Evolutionary conservation across 2,329 filamentous ascomycete genomes (phyloP), one percentile per base, ranked within the genome.

Genomic region (Neofusicoccum sp.): DNA sequence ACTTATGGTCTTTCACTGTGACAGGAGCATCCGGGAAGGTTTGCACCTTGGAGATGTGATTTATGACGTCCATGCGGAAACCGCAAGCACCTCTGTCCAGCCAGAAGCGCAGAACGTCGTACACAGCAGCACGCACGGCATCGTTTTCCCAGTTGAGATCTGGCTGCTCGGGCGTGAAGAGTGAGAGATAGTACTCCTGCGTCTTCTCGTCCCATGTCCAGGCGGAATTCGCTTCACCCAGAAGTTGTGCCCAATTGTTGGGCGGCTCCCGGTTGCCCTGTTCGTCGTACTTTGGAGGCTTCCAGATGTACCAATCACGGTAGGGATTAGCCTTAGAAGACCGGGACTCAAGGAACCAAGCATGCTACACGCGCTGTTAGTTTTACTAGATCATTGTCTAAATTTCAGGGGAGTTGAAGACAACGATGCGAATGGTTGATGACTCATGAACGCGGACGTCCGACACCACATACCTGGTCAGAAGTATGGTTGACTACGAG

Each of bases 401-500:
- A n/a, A n/a, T n/a, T n/a, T n/a, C n/a, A n/a, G n/a, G n/a, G n/a
- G n/a, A n/a, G n/a, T n/a, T n/a, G n/a, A n/a, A n/a, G n/a, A n/a
- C n/a, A n/a, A n/a, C n/a, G n/a, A n/a, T n/a, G n/a, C n/a, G n/a
- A n/a, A n/a, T n/a, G n/a, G n/a, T n/a, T n/a, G n/a, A n/a, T n/a
- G n/a, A n/a, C n/a, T n/a, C n/a, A n/a, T n/a, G n/a, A n/a, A n/a
- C n/a, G n/a, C n/a, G n/a, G n/a, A n/a, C n/a, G n/a, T n/a, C n/a
- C n/a, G n/a, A n/a, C 28, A 6, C 34, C 14, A 41, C 56, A 30
- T 41, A 59, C 56, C 43, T 73, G 81, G 64, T 88, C 84, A 2
- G 85, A 89, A 0, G 89, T 91, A 70, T 93, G 89, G 65, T 92
- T 93, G 63, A 92, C 82, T 1, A 93, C 89, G 3, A 93, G 78